Percentiles rank a stretch among this genome's conserved stretches.
phyloP scores from a whole-genome alignment of 129 eudicot species.

The Chrysanthemum seticuspe region DNA sequence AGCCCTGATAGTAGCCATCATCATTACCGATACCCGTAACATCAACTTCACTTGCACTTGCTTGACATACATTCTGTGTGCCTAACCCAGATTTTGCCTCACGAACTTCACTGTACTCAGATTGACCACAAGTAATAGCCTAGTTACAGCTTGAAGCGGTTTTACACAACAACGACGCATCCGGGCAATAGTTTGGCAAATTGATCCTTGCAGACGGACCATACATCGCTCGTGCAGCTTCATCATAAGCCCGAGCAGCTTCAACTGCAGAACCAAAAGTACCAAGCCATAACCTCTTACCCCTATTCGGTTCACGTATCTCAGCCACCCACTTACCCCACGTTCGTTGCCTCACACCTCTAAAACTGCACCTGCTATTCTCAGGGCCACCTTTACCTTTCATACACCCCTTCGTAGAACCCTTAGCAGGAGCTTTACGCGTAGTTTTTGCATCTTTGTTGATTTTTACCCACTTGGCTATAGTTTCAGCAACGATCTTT shows the following conservation, averaged over 20 bases:
- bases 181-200: slow-evolving; percentile 17
- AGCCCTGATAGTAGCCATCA: no score
- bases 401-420: slow-evolving; percentile 90
- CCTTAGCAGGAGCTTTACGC: slow-evolving; percentile 65
- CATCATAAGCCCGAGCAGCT: slow-evolving; percentile 85
- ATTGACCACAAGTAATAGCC: slow-evolving; percentile 28
- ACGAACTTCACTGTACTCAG: background rate
- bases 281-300: slow-evolving; percentile 75
- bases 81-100: no score
- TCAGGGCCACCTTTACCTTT: slow-evolving; percentile 91
- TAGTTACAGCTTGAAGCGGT: slow-evolving; percentile 25
- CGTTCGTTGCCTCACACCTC: slow-evolving; percentile 88
- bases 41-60: no score
- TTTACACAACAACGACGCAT: background rate
- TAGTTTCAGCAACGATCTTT: slow-evolving; percentile 45
- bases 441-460: slow-evolving; percentile 27
- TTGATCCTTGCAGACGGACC: slow-evolving; percentile 69
- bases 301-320: slow-evolving; percentile 74
- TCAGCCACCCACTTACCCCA: slow-evolving; percentile 99
- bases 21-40: no score
- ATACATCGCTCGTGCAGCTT: slow-evolving; percentile 83
- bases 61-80: no score
- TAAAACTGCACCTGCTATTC: slow-evolving; percentile 48
- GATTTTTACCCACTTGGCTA: slow-evolving; percentile 68
- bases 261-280: slow-evolving; percentile 61